These are phyloP conservation scores for Talaromyces borbonicus DNA, from an alignment of 495 filamentous ascomycete genomes.

Conservation along the genomic window DNA sequence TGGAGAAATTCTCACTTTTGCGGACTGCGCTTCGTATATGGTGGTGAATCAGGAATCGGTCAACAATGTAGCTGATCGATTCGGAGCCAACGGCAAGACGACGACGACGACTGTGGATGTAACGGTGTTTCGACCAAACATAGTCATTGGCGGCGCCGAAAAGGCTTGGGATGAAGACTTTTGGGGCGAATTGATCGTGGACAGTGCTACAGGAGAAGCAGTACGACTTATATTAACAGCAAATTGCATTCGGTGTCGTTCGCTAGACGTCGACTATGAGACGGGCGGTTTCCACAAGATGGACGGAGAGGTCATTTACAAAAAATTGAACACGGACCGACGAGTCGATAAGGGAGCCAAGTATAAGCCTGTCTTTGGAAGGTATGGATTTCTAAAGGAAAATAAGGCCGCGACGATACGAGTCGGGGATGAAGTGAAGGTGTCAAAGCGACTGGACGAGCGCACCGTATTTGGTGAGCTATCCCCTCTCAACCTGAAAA, in stretches of 20 bases:
- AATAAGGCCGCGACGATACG: conserved; percentile 29
- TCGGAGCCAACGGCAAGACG: conserved; percentile 41
- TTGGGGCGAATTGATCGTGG: conserved; percentile 58
- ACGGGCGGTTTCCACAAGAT: conserved; percentile 58
- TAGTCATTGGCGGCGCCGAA: conserved; percentile 56
- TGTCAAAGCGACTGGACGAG: conserved; percentile 47
- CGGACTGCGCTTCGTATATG: conserved; percentile 70
- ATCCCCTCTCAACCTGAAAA: background rate
- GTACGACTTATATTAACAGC: conserved; percentile 51
- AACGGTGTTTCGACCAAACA: conserved; percentile 78
- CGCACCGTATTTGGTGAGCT: conserved; percentile 55
- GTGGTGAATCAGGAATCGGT: conserved; percentile 64
- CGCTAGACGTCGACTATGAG: conserved; percentile 73
- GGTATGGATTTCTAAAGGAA: conserved; percentile 58
- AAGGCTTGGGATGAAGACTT: conserved; percentile 74
- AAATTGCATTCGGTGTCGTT: conserved; percentile 73
- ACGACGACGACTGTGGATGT: too few species aligned
- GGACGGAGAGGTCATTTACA: conserved; percentile 58
- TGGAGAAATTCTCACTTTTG: conserved; percentile 55
- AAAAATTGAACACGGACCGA: conserved; percentile 68
- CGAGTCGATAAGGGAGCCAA: conserved; percentile 64
- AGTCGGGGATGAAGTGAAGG: conserved; percentile 62
- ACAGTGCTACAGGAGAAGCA: conserved; percentile 10
- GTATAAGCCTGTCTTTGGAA: conserved; percentile 74
- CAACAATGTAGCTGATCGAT: conserved; percentile 48